Evolutionary conservation across 257 asterid genomes (phyloP), one percentile per base, ranked within the genome.

Genomic region (Fraxinus pennsylvanica): DNA sequence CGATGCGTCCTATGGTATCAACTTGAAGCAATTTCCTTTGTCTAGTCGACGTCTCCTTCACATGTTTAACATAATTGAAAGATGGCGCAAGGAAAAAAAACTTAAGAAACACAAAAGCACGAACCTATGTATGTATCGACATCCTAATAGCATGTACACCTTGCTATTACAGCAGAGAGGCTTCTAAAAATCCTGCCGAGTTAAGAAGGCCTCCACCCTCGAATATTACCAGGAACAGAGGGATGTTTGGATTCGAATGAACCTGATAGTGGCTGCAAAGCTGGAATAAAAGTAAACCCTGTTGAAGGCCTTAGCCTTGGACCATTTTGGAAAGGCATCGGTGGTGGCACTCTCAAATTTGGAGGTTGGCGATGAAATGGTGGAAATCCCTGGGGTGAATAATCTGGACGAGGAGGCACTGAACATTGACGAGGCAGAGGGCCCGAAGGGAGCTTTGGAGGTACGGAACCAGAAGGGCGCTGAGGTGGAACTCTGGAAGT

Each of bases 301-400:
- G 82, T 38, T 73, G 74, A 70, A 39, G 78, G 61, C 61, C 78
- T 74, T 29, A 74, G 65, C 61, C 78, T 74, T 21, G 76, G 65
- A 71, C 68, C 66, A 50, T 41, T 15, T 65, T 66, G 82, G 32
- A 54, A 59, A 61, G 81, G 79, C 1, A 66, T 9, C 4, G 76
- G 78, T 6, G 78, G 71, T 30, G 70, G 79, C 68, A 52, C 74
- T 54, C 41, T 72, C 66, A 39, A 15, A 72, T 38, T 25, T 71
- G 61, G 45, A 72, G 81, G 69, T 19, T 45, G 78, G 61, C 68
- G 71, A 59, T 33, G 30, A 13, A 39, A 14, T 32, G 67, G 86
- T 27, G 14, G 78, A 33, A 67, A 32, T n/a, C 41, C 73, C 22
- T 38, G 63, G 21, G 79, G 36, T 39, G 76, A 25, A 61, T 52